Evolutionary conservation across 2,329 filamentous ascomycete genomes (phyloP), one percentile per base, ranked within the genome.

Genomic region (Cladosporium cucumerinum): DNA sequence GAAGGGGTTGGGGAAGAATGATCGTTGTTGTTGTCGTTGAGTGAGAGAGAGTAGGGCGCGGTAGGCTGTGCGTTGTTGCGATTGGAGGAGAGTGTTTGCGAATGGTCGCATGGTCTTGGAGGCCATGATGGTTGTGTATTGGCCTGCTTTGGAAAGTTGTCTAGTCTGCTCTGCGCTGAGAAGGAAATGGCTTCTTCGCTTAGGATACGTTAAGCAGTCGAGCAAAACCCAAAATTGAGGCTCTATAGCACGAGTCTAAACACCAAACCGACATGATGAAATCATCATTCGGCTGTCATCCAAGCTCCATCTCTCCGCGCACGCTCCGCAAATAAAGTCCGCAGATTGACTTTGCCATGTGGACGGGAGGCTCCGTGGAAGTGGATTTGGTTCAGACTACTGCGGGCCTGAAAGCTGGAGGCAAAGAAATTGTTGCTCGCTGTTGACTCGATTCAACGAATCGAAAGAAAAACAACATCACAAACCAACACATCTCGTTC

Each of bases 1-100:
- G 81, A 68, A 84, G 78, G 26, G 76, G 70, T 80, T 79, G 54
- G 77, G 72, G 65, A 81, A 72, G 74, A 81, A 82, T 64, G 73
- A 72, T n/a, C 81, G 79, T n/a, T 66, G 71, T 66, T 75, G 70
- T 57, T 69, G 66, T 61, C 48, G 57, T 25, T 6, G 23, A 30
- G 63, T 2, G 57, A 58, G 28, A 67, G 60, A 66, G 66, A 64
- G 66, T 65, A 65, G 43, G 66, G 68, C 60, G 63, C 54, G 23
- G 36, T 48, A 52, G 49, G 26, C 14, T 34, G 60, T 66, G 28
- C 18, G 28, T 23, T 65, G 55, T 34, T 67, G 65, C 49, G 66
- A 43, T 46, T 69, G 71, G 43, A 69, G 66, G 39, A 70, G 52
- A 10, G 69, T 54, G 52, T 57, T 67, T 23, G 70, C 65, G 65